Conservation (phyloP, 148 eudicot species). For the Linanthus parryae region DNA sequence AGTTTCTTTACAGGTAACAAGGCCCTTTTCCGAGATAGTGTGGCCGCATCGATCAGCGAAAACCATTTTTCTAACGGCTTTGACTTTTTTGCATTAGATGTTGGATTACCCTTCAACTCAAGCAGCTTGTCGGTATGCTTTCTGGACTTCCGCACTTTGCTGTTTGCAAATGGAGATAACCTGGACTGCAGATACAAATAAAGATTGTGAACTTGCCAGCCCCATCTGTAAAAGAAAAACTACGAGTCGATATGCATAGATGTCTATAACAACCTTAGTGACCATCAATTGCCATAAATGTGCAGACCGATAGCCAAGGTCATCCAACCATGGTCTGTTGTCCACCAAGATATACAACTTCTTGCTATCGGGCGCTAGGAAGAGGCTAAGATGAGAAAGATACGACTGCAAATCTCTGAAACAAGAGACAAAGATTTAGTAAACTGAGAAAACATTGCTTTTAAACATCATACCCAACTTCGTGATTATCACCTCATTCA, state of each 20-base stretch:
- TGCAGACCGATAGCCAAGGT: constrained; percentile 72
- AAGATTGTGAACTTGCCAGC: constrained; percentile 10
- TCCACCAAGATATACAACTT: constrained; percentile 84
- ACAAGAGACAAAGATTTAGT: constrained; percentile 6
- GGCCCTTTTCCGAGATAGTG: constrained; percentile 65
- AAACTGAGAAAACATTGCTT: constrained; percentile 2
- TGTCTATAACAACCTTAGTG: too few relatives aligned
- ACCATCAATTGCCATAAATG: constrained; percentile 98
- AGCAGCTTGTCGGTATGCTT: constrained; percentile 33
- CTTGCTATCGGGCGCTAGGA: constrained; percentile 72
- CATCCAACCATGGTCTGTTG: constrained; percentile 91
- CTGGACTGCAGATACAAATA: constrained; percentile 57
- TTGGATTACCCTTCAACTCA: constrained; percentile 29
- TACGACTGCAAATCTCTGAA: constrained; percentile 95
- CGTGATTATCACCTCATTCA: too few relatives aligned
- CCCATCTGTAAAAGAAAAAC: neutral
- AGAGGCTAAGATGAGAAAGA: constrained; percentile 84
- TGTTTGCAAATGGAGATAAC: constrained; percentile 92
- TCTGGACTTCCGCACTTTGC: constrained; percentile 51
- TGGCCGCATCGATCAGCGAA: constrained; percentile 65
- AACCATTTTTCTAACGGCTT: constrained; percentile 56
- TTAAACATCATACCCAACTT: too few relatives aligned
- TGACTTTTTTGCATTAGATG: constrained; percentile 32
- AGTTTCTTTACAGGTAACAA: constrained; percentile 83
- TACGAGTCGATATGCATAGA: constrained; percentile 14